Percentiles rank a stretch among this genome's conserved stretches.
Conservation (phyloP, 352 stramenopile species). For the Phytopythium litorale region DNA sequence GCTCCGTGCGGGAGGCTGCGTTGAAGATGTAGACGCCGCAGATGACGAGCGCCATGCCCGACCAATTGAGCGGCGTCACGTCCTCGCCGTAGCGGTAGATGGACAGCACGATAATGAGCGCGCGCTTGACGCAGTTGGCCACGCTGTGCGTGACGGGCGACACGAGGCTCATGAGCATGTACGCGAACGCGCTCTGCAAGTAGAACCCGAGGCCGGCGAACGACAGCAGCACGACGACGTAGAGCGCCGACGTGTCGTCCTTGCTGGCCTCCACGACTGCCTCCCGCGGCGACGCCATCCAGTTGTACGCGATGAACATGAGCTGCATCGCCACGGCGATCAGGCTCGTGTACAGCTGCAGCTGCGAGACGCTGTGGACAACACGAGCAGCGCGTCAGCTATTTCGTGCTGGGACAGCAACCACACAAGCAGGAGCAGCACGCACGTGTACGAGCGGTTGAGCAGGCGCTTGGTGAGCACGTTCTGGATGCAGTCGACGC, state of each 20-base stretch:
- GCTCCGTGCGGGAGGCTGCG: conserved; percentile 55
- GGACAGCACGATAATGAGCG: conserved; percentile 87
- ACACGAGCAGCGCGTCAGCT: conserved; percentile 1
- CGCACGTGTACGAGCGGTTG: conserved; percentile 74
- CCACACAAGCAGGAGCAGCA: background rate
- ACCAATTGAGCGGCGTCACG: conserved; percentile 79
- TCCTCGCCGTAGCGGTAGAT: conserved; percentile 89
- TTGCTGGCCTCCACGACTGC: conserved; percentile 17
- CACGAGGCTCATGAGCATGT: conserved; percentile 90
- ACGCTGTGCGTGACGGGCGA: conserved; percentile 90
- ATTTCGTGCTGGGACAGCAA: too few relatives aligned
- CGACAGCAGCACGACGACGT: conserved; percentile 50
- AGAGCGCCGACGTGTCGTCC: conserved; percentile 31
- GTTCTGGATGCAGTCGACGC: conserved; percentile 91
- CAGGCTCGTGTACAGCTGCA: conserved; percentile 90
- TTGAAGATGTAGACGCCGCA: conserved; percentile 89
- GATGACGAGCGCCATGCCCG: conserved; percentile 86
- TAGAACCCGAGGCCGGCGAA: conserved; percentile 85
- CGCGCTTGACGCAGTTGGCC: conserved; percentile 89
- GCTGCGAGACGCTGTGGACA: conserved; percentile 53
- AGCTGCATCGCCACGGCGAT: conserved; percentile 83
- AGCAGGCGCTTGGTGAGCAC: conserved; percentile 89
- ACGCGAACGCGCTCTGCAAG: conserved; percentile 88
- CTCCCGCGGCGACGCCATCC: conserved; percentile 35
- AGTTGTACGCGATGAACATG: conserved; percentile 72